Base-by-base conservation (phyloP, 2,329 filamentous ascomycete genomes). In the Aureobasidium sp. region DNA sequence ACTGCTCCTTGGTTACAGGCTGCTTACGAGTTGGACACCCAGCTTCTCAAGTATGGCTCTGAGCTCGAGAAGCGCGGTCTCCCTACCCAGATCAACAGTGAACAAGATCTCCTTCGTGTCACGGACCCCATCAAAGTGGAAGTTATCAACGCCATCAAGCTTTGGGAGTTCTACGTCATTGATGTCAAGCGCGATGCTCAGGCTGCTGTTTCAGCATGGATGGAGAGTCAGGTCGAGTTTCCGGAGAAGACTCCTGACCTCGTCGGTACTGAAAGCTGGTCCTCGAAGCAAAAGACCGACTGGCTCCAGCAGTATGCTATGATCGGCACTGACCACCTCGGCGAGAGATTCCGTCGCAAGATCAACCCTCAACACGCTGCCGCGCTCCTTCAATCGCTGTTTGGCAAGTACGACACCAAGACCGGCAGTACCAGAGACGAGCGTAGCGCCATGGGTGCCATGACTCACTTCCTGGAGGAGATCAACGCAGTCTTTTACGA, bases 131-230 rank as follows among this genome's bases (percentile, higher is more conserved):
- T 96, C 70, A 95, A 94, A 74, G 84, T 84, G 24, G 83, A 92
- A 60, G 91, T 94, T 39, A 84, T 99, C 70, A 84, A 84, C 29
- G 82, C 84, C 44, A 84, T 93, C 64, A 87, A 87, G 53, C 81
- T 99, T 1, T 99, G 94, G 94, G 90, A 99, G 72, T 99, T 88
- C 77, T 99, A 97, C 72, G 86, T 88, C 17, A 78, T 96, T 63
- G 85, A 97, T 70, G 86, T 94, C 4, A 85, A 93, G 63, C 80
- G 83, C 34, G 85, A 93, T 71, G 82, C 85, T 5, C 81, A 87
- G 65, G 84, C 84, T 7, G 84, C 88, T 37, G 74, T 94, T 2
- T 81, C 88, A 47, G 82, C 86, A 0, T 97, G 93, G 91, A 79
- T 80, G 37, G 77, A 78, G 32, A 87, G 86, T 24, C 77, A 84